Base-by-base conservation (phyloP, 305 asterid species). In the Solanum chacoense region DNA sequence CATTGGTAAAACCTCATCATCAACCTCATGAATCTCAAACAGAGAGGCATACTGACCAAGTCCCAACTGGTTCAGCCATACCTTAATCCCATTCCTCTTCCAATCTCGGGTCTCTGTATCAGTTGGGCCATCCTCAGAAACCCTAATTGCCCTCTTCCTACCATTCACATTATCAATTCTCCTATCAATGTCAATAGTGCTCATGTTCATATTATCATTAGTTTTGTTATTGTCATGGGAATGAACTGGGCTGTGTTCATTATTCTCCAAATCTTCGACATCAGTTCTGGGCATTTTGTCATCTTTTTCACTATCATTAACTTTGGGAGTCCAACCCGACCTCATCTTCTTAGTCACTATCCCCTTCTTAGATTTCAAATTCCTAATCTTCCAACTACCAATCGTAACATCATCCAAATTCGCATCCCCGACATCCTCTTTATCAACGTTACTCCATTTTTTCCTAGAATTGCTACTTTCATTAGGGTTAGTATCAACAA, bases 11-110 rank as follows among this genome's bases (percentile, higher is more conserved):
- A 94, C 95, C 89, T 93, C 93, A 22, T 93, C 93, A 35, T 95
- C 98, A 85, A 96, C 98, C 83, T 94, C 96, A 88, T 96, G 96
- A 42, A 94, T 85, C 89, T 95, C 93, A 59, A 96, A 96, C 77
- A 93, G 7, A 4, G 93, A 77, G 0, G 87, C 91, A 67, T 96
- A 95, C 86, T 93, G 92, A 11, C 90, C 91, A 77, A 94, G 92
- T 65, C 96, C 95, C 91, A 94, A 86, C 89, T 91, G 89, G 63
- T 90, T 90, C 91, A 96, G 74, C 98, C 98, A 96, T 50, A 76
- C 86, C 89, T 84, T 92, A 88, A 95, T 95, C 13, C 94, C 95
- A 86, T 88, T 73, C 80, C 89, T 91, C 77, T 90, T 88, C 87
- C 83, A 80, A 42, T 88, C 38, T 10, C 16, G 59, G 10, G 73